Base-by-base conservation (phyloP, 768 basidiomycete species). In the Podaxis rugospora region DNA sequence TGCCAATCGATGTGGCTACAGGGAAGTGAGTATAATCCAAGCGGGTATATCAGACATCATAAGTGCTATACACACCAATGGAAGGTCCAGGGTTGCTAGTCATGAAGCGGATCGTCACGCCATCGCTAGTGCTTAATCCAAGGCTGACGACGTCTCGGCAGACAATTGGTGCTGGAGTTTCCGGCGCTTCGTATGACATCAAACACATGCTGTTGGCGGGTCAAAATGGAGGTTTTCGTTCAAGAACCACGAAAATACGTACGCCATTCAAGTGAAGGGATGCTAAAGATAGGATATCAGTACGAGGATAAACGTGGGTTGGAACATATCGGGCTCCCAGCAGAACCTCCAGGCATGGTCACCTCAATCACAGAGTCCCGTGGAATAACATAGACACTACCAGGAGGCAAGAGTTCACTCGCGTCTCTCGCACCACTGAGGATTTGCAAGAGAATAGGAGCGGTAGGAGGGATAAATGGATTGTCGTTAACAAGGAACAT, bases 11-110 rank as follows among this genome's bases (percentile, higher is more conserved):
- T 78, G 60, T 80, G 79, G 55, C 74, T 75, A 32, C 32, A 32
- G 1, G 32, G 32, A 32, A 7, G 21, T 3, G 61, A n/a, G 27
- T 13, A 28, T 40, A 13, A 14, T 36, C 58, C 11, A 1, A n/a
- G n/a, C 1, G n/a, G n/a, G 3, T 5, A 42, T 13, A 13, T 42
- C 13, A 42, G 14, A 13, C 40, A 14, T 13, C 40, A 14, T 13
- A 42, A 42, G 40, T 42, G 13, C 5, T 14, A n/a, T 14, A 81
- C 65, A 3, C 42, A 76, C 75, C 76, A 77, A 55, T 76, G 76
- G n/a, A 76, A 61, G 76, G 75, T 0, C 76, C 75, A n/a, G 74
- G 58, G 57, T 77, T 89, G 69, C 89, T 83, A 2, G 87, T 83
- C 13, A 71, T 69, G 75, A 85, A 88, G 25, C 85, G 79, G 57